A percentile compares a stretch with the other conserved stretches of the same genome.
Conservation (phyloP, 495 filamentous ascomycete genomes). For the Xylaria venustula region DNA sequence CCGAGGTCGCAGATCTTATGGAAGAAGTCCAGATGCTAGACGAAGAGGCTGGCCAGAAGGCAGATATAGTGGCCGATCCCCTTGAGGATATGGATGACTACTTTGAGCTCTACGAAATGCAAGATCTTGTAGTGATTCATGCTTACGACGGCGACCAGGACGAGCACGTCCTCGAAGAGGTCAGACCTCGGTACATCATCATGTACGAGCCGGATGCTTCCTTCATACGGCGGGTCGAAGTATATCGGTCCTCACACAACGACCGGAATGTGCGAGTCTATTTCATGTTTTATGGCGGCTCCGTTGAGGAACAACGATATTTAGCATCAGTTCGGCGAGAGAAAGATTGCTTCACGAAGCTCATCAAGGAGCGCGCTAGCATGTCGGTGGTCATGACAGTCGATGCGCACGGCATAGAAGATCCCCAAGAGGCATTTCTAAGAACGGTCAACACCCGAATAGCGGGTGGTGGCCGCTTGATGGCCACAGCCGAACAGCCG, state of each 20-base stretch:
- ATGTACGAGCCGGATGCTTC: constrained; percentile 98
- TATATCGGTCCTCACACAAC: constrained; percentile 90
- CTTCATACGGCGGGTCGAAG: constrained; percentile 91
- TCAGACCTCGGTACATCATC: constrained; percentile 89
- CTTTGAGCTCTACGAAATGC: constrained; percentile 91
- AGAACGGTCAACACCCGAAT: constrained; percentile 96
- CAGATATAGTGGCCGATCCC: constrained; percentile 76
- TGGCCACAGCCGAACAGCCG: constrained; percentile 88
- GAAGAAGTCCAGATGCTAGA: constrained; percentile 72
- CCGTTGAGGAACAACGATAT: constrained; percentile 95
- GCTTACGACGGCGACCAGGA: constrained; percentile 92
- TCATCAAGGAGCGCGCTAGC: constrained; percentile 88
- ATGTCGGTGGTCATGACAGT: constrained; percentile 83
- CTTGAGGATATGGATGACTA: constrained; percentile 87
- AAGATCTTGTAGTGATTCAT: constrained; percentile 83
- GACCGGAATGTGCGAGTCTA: constrained; percentile 88
- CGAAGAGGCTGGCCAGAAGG: constrained; percentile 73
- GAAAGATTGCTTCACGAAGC: constrained; percentile 89
- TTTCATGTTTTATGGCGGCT: constrained; percentile 92
- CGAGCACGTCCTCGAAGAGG: constrained; percentile 90
- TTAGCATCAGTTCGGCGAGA: constrained; percentile 83
- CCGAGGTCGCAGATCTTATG: constrained; percentile 55
- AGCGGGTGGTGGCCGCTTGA: constrained; percentile 84
- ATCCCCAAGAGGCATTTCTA: constrained; percentile 90
- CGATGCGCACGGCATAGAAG: constrained; percentile 67